Percentiles rank a stretch among this genome's conserved stretches.
Conservation (phyloP, 306 rosid species). For the Rosa lucieae region DNA sequence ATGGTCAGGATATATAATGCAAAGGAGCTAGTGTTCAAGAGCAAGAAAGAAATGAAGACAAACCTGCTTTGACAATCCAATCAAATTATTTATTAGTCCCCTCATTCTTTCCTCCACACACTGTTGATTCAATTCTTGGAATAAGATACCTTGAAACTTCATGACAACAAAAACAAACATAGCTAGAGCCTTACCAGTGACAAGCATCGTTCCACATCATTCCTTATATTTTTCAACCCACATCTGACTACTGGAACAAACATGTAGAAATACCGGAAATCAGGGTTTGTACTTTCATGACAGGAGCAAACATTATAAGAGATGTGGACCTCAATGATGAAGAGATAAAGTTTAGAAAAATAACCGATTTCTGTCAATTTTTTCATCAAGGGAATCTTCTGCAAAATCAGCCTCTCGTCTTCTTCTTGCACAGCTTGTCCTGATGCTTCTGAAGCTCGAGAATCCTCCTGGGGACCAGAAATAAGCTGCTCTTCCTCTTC, state of each 20-base stretch:
- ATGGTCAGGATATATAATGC: no score
- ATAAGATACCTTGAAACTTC: constrained; percentile 23
- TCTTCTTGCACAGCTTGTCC: constrained; percentile 84
- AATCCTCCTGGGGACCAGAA: constrained; percentile 80
- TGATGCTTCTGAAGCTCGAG: constrained; percentile 86
- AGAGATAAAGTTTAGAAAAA: constrained; percentile 15
- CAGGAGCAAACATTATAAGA: constrained; percentile 12
- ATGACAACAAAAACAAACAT: constrained; percentile 15
- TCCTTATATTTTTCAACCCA: constrained; percentile 69
- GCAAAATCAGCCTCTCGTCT: constrained; percentile 79
- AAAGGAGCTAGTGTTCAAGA: no score
- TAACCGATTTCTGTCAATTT: constrained; percentile 73
- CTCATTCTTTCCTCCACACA: constrained; percentile 93
- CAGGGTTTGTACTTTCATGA: constrained; percentile 18
- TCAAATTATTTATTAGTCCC: constrained; percentile 70
- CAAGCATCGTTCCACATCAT: constrained; percentile 81
- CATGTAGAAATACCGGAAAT: constrained; percentile 22
- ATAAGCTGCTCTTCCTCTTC: constrained; percentile 92
- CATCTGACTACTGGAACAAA: constrained; percentile 60
- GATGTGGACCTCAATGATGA: not conserved
- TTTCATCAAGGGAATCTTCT: constrained; percentile 71
- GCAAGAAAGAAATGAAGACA: constrained; percentile 11
- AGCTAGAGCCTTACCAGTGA: constrained; percentile 71
- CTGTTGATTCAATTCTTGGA: constrained; percentile 46
- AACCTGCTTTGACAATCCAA: constrained; percentile 88